Evolutionary conservation across 2,329 filamentous ascomycete genomes (phyloP), one percentile per base, ranked within the genome.

Genomic region (Cladorrhinum sp.): DNA sequence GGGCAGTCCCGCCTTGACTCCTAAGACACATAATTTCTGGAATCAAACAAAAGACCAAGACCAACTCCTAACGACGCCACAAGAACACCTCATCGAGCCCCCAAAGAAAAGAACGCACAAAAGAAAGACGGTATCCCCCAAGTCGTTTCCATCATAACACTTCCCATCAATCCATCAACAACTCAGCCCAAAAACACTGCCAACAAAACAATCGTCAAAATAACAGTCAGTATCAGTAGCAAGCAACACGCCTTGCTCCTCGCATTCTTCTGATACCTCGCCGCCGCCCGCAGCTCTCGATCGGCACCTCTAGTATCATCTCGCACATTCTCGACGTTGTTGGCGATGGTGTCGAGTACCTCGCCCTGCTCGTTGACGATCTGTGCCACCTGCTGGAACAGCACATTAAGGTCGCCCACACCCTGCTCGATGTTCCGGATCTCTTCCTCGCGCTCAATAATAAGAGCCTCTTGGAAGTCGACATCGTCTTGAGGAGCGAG

Each of bases 391-490:
- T 99, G 94, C 65, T 93, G 85, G 81, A 99, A 99, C 49, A 99
- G 83, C 71, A 98, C 95, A 70, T 99, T 99, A 64, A 99, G 80
- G 71, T 99, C 95, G 59, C 90, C 90, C 6, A 99, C 95, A 59
- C 91, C 92, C 75, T 97, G 93, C 78, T 98, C 95, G 70, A 99
- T 99, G 73, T 96, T 96, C 64, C 93, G 88, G 67, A 99, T 99
- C 79, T 99, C 95, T 60, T 92, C 87, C 75, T 99, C 95, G 58
- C 96, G 92, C 80, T 99, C 94, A 63, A 96, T 88, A 72, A 99
- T 99, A 61, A 99, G 81, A 16, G 90, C 88, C 68, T 99, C 95
- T 73, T 99, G 95, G 78, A 97, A 99, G 73, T 99, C 94, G 49
- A 99, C 95, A 72, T 99, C 96, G 68, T 92, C 89, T 74, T 99